phyloP scores from a whole-genome alignment of 139 green algal genomes.

The Tetradesmus obliquus region DNA sequence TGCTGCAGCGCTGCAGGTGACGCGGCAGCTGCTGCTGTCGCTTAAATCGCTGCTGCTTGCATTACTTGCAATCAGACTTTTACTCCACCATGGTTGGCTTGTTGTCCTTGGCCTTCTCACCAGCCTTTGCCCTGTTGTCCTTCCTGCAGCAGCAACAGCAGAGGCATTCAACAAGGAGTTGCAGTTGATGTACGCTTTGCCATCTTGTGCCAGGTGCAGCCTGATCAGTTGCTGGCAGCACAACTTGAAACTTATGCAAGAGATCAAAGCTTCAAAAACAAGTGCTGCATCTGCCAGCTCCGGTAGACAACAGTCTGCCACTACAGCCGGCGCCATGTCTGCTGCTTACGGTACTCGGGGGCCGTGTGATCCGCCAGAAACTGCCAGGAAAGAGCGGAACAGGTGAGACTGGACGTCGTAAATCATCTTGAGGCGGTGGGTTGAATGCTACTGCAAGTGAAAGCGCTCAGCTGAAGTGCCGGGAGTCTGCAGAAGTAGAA shows the following conservation, averaged over 20 bases:
- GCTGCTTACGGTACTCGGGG: conserved; percentile 15
- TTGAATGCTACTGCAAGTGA: neutral
- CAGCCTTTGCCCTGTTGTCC: conserved; percentile 41
- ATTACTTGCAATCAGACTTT: neutral
- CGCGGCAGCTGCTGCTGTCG: neutral
- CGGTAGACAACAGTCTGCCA: neutral
- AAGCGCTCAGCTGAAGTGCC: neutral
- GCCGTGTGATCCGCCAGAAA: conserved; percentile 7
- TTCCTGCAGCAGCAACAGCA: conserved; percentile 36
- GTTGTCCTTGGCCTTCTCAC: conserved; percentile 46
- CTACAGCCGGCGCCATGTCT: neutral
- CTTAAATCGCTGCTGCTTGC: neutral
- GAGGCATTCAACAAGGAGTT: neutral
- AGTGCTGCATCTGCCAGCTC: neutral
- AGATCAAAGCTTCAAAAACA: neutral
- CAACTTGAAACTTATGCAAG: neutral
- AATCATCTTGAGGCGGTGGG: conserved; percentile 15
- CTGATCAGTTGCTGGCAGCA: neutral
- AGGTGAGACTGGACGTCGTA: conserved; percentile 35
- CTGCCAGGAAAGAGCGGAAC: conserved; percentile 33
- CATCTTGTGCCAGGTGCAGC: neutral
- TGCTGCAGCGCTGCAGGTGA: neutral
- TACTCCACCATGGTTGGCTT: conserved; percentile 45
- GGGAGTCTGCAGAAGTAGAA: neutral
- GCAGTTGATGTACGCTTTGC: conserved; percentile 2